Conservation (phyloP, 2,329 filamentous ascomycete genomes). For the Gyromitra esculenta region DNA sequence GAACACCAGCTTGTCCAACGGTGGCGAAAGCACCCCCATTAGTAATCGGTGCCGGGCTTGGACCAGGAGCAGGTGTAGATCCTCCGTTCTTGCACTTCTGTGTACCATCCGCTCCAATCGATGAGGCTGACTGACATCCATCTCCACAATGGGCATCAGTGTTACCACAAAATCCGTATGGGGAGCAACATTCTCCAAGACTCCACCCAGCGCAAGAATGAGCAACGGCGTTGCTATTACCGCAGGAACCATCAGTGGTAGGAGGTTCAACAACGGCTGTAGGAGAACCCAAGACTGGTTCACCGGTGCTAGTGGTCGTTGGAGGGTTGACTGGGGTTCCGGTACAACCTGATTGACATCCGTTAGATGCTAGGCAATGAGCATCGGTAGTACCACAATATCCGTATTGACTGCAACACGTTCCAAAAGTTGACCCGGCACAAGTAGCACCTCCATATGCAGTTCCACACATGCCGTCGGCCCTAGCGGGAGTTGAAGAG, state of each 20-base stretch:
- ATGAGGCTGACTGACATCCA: slow-evolving; percentile 68
- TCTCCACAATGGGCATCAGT: slow-evolving; percentile 66
- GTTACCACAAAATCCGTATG: slow-evolving; percentile 68
- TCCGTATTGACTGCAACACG: slow-evolving; percentile 45
- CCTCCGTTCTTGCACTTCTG: slow-evolving; percentile 47
- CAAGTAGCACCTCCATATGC: slow-evolving; percentile 58
- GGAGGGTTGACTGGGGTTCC: slow-evolving; percentile 45
- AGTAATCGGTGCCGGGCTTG: slow-evolving; percentile 58
- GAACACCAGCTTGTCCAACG: slow-evolving; percentile 69
- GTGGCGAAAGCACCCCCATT: slow-evolving; percentile 62
- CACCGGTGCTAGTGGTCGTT: slow-evolving; percentile 54
- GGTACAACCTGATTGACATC: slow-evolving; percentile 59
- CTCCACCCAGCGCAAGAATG: slow-evolving; percentile 67
- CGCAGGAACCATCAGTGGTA: slow-evolving; percentile 68
- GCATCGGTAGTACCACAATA: slow-evolving; percentile 57
- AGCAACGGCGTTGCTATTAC: slow-evolving; percentile 62
- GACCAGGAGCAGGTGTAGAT: slow-evolving; percentile 63
- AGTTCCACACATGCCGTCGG: slow-evolving; percentile 58
- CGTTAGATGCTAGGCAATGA: slow-evolving; percentile 54
- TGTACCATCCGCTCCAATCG: slow-evolving; percentile 60
- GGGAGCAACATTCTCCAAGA: slow-evolving; percentile 67
- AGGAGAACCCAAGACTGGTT: slow-evolving; percentile 56
- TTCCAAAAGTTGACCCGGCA: slow-evolving; percentile 52
- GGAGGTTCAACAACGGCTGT: slow-evolving; percentile 58
- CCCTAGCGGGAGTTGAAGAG: slow-evolving; percentile 34